Conservation (phyloP, 768 basidiomycete genomes). For the Filobasidium wieringae region DNA sequence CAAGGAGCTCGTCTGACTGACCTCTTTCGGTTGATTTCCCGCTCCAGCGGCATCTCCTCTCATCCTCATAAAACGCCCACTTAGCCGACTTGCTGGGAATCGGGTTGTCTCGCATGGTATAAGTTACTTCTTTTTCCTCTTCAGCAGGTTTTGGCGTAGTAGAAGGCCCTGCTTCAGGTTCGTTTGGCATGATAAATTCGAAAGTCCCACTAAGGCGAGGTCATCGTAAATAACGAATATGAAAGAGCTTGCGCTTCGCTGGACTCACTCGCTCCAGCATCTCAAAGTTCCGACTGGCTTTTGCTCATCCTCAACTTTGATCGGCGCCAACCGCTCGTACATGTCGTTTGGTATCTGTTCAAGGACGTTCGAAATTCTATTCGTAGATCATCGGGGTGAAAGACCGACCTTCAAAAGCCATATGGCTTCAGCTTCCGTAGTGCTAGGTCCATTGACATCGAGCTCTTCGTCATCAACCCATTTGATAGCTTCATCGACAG, state of each 20-base stretch:
- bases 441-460: no score
- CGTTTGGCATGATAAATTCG: background rate
- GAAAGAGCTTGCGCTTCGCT: background rate
- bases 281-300: background rate
- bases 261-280: background rate
- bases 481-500: slow-evolving; percentile 4
- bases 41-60: background rate
- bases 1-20: background rate
- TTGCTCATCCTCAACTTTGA: background rate
- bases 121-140: background rate
- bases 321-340: background rate
- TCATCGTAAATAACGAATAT: background rate
- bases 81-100: background rate
- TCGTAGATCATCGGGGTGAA: no score
- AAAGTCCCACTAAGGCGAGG: background rate
- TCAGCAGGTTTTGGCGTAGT: background rate
- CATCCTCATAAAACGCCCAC: background rate
- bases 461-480: background rate
- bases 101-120: background rate
- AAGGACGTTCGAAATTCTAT: no score
- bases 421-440: background rate
- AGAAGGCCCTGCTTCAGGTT: background rate
- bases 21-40: background rate
- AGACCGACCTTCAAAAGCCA: background rate
- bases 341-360: background rate